Conservation (phyloP, 371 early-diverging fungal species). For the Edhazardia aedis region DNA sequence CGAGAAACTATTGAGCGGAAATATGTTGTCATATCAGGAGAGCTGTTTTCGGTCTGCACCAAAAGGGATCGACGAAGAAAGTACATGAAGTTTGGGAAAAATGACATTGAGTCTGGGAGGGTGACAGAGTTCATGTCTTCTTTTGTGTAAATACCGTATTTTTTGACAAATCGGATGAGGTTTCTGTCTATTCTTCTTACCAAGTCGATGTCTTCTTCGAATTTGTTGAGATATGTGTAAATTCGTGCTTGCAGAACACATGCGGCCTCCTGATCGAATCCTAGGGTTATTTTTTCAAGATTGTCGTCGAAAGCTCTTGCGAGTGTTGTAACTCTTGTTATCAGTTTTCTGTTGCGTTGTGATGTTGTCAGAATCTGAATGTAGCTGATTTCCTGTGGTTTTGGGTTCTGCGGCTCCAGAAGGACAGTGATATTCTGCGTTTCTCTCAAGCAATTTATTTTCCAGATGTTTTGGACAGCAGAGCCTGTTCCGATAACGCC, state of each 20-base stretch:
- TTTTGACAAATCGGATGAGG: constrained; percentile 83
- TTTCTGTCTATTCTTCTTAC: constrained; percentile 90
- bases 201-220: constrained; percentile 89
- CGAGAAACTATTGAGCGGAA: constrained; percentile 50
- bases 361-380: constrained; percentile 44
- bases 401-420: constrained; percentile 16
- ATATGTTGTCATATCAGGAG: constrained; percentile 92
- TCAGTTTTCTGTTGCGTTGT: constrained; percentile 7
- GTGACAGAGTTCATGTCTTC: constrained; percentile 76
- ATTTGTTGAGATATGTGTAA: constrained; percentile 76
- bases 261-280: constrained; percentile 95
- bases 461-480: constrained; percentile 17
- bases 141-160: constrained; percentile 76
- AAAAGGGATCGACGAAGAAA: constrained; percentile 85
- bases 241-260: constrained; percentile 91
- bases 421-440: constrained; percentile 25
- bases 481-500: constrained; percentile 38
- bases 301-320: neutral
- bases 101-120: constrained; percentile 71
- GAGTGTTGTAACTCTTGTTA: neutral
- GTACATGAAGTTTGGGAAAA: constrained; percentile 98
- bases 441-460: constrained; percentile 25
- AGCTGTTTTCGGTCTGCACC: constrained; percentile 90
- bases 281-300: constrained; percentile 45
- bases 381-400: constrained; percentile 24